Percentiles rank a stretch among this genome's conserved stretches.
These are phyloP conservation scores for Tetraselmis striata DNA, from an alignment of 139 green algal genomes.

Conservation along the genomic window DNA sequence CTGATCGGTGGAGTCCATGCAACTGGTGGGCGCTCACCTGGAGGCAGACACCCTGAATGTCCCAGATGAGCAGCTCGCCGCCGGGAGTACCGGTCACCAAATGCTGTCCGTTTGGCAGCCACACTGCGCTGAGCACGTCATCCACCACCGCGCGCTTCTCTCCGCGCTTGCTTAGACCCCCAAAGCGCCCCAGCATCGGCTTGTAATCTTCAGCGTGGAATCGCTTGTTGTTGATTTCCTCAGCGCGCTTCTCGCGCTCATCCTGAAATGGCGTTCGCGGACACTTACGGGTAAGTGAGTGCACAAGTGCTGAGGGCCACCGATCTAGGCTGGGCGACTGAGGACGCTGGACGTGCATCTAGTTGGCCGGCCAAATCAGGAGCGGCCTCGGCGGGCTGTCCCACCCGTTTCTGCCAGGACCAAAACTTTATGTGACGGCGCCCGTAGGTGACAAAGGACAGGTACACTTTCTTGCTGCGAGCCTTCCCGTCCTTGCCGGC, in stretches of 20 bases:
- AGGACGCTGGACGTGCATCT: too few species aligned
- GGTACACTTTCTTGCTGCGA: neutral
- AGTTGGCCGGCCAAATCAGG: neutral
- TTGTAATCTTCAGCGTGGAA: constrained; percentile 27
- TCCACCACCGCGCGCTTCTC: constrained; percentile 13
- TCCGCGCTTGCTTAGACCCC: constrained; percentile 10
- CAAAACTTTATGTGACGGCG: neutral
- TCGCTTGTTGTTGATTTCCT: neutral
- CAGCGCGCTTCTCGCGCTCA: neutral
- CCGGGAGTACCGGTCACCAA: constrained; percentile 37
- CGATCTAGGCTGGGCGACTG: too few species aligned
- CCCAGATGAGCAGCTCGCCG: constrained; percentile 46
- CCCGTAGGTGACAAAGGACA: neutral
- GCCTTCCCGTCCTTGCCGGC: neutral
- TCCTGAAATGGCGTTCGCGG: too few species aligned
- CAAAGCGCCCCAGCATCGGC: constrained; percentile 36
- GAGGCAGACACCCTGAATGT: constrained; percentile 33
- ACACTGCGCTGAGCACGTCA: constrained; percentile 38
- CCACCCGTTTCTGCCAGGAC: neutral
- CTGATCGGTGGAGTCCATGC: too few species aligned
- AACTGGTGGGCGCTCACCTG: too few species aligned
- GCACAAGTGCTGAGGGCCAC: too few species aligned
- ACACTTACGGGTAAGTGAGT: too few species aligned
- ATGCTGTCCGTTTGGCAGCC: constrained; percentile 29
- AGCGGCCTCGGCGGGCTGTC: neutral